Conservation (phyloP, 2,329 filamentous ascomycete species). For the Beauveria caledonica region DNA sequence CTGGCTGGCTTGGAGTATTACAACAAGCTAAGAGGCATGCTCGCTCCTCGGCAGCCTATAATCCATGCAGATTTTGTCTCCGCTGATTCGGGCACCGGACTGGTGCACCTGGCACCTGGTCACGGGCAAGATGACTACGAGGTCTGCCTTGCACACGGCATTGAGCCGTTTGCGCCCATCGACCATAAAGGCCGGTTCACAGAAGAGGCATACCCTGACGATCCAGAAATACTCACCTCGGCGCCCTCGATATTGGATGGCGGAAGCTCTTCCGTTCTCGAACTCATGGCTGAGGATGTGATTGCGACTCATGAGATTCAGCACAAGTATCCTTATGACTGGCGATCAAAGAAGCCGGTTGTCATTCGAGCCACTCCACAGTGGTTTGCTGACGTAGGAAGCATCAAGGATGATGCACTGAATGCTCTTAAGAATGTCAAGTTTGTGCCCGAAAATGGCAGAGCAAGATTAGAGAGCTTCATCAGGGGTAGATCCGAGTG, state of each 20-base stretch:
- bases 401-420: slow-evolving; percentile 69
- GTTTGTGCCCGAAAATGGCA: slow-evolving; percentile 72
- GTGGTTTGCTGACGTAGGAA: slow-evolving; percentile 91
- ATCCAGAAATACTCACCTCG: slow-evolving; percentile 53
- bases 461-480: slow-evolving; percentile 72
- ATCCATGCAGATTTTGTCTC: slow-evolving; percentile 86
- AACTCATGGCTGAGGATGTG: slow-evolving; percentile 57
- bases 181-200: slow-evolving; percentile 78
- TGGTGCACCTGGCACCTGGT: slow-evolving; percentile 92
- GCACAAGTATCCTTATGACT: slow-evolving; percentile 98
- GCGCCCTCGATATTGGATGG: slow-evolving; percentile 65
- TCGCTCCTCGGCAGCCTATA: slow-evolving; percentile 55
- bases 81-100: slow-evolving; percentile 78
- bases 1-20: slow-evolving; percentile 60
- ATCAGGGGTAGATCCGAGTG: slow-evolving; percentile 84
- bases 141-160: slow-evolving; percentile 60
- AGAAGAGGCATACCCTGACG: slow-evolving; percentile 63
- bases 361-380: slow-evolving; percentile 89
- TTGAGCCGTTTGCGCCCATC: slow-evolving; percentile 73
- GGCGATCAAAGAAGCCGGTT: slow-evolving; percentile 88
- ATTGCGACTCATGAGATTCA: slow-evolving; percentile 62
- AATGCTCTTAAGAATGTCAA: slow-evolving; percentile 59
- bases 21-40: slow-evolving; percentile 57
- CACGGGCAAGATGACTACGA: slow-evolving; percentile 97
- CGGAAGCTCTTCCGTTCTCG: slow-evolving; percentile 61